A percentile compares a stretch with the other conserved stretches of the same genome.
Evolutionary conservation across 2,329 filamentous ascomycete species (phyloP).

Genomic region (Claviceps sp.): DNA sequence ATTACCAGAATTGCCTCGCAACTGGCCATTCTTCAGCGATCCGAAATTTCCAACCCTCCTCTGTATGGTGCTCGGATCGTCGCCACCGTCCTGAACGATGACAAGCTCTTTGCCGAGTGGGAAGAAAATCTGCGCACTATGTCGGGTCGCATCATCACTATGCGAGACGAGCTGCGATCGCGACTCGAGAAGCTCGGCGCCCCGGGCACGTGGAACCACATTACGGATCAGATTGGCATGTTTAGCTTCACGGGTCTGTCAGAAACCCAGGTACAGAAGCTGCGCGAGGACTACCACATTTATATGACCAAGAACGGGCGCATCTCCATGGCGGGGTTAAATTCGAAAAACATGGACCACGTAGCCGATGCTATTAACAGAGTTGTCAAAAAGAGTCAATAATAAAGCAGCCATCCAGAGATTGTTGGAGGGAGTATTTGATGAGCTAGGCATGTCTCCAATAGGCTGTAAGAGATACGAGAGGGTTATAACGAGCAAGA

Average conservation of each 20-base stretch:
- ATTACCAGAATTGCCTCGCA: slow-evolving; percentile 64
- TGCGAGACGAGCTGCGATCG: slow-evolving; percentile 64
- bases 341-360: slow-evolving; percentile 84
- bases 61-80: slow-evolving; percentile 89
- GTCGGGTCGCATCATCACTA: slow-evolving; percentile 87
- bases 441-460: neutral
- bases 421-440: neutral
- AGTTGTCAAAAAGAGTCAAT: slow-evolving; percentile 42
- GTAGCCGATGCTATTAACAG: slow-evolving; percentile 81
- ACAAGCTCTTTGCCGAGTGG: slow-evolving; percentile 75
- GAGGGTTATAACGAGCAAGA: too few relatives aligned
- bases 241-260: slow-evolving; percentile 83
- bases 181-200: slow-evolving; percentile 78
- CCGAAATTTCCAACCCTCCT: slow-evolving; percentile 94
- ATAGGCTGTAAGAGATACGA: too few relatives aligned
- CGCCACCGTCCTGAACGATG: slow-evolving; percentile 70
- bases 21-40: slow-evolving; percentile 85
- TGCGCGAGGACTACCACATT: slow-evolving; percentile 59
- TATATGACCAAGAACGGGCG: slow-evolving; percentile 98
- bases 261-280: slow-evolving; percentile 58
- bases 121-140: slow-evolving; percentile 83
- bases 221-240: slow-evolving; percentile 98
- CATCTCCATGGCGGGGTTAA: slow-evolving; percentile 97
- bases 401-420: slow-evolving; percentile 7
- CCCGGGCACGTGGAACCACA: slow-evolving; percentile 89